phyloP scores from a whole-genome alignment of 352 stramenopile species.

The Phytopythium kandeliae region DNA sequence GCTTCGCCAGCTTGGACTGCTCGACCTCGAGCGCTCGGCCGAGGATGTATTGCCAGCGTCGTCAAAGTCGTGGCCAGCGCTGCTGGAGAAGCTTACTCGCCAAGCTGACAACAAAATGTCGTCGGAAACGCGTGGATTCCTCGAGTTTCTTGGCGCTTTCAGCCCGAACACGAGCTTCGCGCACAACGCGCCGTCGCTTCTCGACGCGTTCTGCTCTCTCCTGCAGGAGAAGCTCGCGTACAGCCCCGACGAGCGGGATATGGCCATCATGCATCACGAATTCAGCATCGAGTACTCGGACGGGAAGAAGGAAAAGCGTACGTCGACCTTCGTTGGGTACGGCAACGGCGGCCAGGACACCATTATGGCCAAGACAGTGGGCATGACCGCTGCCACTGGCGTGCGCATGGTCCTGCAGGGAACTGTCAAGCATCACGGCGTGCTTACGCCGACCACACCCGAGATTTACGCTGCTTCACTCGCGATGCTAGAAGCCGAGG shows the following conservation, averaged over 20 bases:
- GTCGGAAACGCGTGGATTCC: slow-evolving; percentile 58
- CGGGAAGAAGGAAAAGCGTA: slow-evolving; percentile 81
- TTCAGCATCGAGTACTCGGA: slow-evolving; percentile 79
- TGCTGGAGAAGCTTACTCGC: slow-evolving; percentile 52
- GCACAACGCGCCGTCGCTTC: slow-evolving; percentile 37
- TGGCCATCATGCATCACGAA: slow-evolving; percentile 93
- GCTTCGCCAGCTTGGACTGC: slow-evolving; percentile 87
- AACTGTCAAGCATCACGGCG: slow-evolving; percentile 67
- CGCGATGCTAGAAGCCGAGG: slow-evolving; percentile 80
- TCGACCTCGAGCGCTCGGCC: slow-evolving; percentile 57
- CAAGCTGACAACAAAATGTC: slow-evolving; percentile 27
- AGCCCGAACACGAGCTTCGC: slow-evolving; percentile 42
- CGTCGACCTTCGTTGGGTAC: slow-evolving; percentile 90
- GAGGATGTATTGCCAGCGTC: background rate
- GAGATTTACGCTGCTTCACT: slow-evolving; percentile 88
- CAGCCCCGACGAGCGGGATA: slow-evolving; percentile 89
- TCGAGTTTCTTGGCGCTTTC: slow-evolving; percentile 76
- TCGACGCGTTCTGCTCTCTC: slow-evolving; percentile 83
- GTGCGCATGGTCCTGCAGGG: slow-evolving; percentile 93
- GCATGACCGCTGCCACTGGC: slow-evolving; percentile 90
- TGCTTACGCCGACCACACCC: slow-evolving; percentile 86
- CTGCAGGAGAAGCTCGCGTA: slow-evolving; percentile 90
- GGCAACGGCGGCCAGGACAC: slow-evolving; percentile 78
- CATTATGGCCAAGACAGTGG: slow-evolving; percentile 96
- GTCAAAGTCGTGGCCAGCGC: slow-evolving; percentile 56